Percentiles rank a stretch among this genome's conserved stretches.
phyloP scores from a whole-genome alignment of 352 stramenopile species.

The Plasmopara viticola region DNA sequence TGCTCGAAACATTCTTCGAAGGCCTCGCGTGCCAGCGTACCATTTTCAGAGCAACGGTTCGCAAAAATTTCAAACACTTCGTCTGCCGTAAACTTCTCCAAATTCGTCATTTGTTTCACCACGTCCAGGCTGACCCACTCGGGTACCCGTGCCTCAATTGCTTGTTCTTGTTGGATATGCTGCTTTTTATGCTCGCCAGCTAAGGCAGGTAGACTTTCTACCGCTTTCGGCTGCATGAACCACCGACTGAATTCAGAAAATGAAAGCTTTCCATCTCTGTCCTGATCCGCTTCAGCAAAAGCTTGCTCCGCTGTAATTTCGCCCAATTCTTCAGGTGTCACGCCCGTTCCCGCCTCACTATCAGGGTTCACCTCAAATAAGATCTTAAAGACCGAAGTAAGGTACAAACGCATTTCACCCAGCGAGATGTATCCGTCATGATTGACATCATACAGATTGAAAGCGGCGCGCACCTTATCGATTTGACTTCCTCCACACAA shows the following conservation, averaged over 20 bases:
- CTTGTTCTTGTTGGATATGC: slow-evolving; percentile 8
- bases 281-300: slow-evolving; percentile 71
- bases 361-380: slow-evolving; percentile 79
- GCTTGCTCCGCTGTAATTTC: slow-evolving; percentile 72
- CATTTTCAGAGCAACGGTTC: slow-evolving; percentile 69
- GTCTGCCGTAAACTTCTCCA: slow-evolving; percentile 72
- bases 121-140: slow-evolving; percentile 69
- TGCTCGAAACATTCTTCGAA: slow-evolving; percentile 83
- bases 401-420: slow-evolving; percentile 76
- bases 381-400: slow-evolving; percentile 84
- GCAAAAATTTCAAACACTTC: slow-evolving; percentile 87
- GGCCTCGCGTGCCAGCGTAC: slow-evolving; percentile 67
- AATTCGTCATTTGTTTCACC: slow-evolving; percentile 80
- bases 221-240: slow-evolving; percentile 52
- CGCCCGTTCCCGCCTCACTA: slow-evolving; percentile 45
- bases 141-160: slow-evolving; percentile 20
- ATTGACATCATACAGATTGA: slow-evolving; percentile 86
- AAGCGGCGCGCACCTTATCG: slow-evolving; percentile 77
- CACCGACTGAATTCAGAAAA: slow-evolving; percentile 82
- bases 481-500: slow-evolving; percentile 59
- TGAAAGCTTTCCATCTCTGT: slow-evolving; percentile 72
- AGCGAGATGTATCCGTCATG: slow-evolving; percentile 82
- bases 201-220: slow-evolving; percentile 13
- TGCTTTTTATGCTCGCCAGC: slow-evolving; percentile 16
- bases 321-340: slow-evolving; percentile 65